Conservation (phyloP, 2,329 filamentous ascomycete genomes). For the Aspergillus brunneoviolaceus region DNA sequence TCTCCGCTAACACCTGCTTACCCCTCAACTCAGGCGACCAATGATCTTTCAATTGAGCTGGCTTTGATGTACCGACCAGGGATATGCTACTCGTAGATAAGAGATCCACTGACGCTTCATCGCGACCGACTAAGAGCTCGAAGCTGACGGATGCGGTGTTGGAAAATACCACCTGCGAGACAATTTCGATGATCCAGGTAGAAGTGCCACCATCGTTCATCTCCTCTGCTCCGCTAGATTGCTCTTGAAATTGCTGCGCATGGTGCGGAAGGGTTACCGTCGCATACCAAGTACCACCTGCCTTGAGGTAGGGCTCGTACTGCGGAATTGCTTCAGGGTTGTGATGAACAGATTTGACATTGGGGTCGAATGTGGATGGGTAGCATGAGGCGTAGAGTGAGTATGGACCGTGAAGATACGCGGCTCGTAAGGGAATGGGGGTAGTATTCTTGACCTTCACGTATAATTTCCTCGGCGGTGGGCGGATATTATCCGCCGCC, state of each 20-base stretch:
- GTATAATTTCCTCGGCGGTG: slow-evolving; percentile 75
- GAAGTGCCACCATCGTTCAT: slow-evolving; percentile 54
- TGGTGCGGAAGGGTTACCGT: slow-evolving; percentile 76
- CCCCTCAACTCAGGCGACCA: slow-evolving; percentile 60
- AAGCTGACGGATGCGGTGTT: slow-evolving; percentile 82
- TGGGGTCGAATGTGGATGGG: slow-evolving; percentile 78
- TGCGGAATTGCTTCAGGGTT: slow-evolving; percentile 75
- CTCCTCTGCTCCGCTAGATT: slow-evolving; percentile 14
- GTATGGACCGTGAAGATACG: slow-evolving; percentile 95
- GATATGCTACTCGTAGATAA: slow-evolving; percentile 59
- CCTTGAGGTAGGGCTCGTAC: slow-evolving; percentile 95
- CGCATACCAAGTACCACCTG: slow-evolving; percentile 81
- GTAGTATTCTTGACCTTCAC: slow-evolving; percentile 91
- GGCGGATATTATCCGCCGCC: slow-evolving; percentile 81
- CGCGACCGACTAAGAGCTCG: slow-evolving; percentile 80
- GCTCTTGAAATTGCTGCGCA: slow-evolving; percentile 61
- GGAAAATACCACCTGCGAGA: slow-evolving; percentile 93
- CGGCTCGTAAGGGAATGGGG: slow-evolving; percentile 84
- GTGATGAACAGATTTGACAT: slow-evolving; percentile 70
- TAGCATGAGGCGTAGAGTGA: slow-evolving; percentile 85
- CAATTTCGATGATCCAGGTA: slow-evolving; percentile 86
- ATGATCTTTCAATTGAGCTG: slow-evolving; percentile 74
- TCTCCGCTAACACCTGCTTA: slow-evolving; percentile 61
- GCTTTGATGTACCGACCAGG: slow-evolving; percentile 49
- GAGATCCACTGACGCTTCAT: slow-evolving; percentile 76